Conservation (phyloP, 176 grass and related monocot genomes). For the Ensete ventricosum region DNA sequence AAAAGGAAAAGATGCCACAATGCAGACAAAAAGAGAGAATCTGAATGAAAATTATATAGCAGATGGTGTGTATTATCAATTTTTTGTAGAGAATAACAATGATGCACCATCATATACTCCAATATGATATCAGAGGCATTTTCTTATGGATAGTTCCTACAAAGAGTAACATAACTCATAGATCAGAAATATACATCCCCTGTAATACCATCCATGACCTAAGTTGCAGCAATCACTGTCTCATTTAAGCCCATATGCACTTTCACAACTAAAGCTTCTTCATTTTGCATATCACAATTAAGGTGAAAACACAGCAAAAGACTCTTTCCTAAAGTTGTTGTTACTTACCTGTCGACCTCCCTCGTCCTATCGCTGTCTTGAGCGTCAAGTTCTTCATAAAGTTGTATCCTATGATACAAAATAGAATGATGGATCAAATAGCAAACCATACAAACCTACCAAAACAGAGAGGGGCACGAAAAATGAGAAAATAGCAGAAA, state of each 20-base stretch:
- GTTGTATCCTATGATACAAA: conserved; percentile 43
- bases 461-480: neutral
- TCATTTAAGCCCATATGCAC: no score
- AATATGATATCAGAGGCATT: no score
- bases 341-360: conserved; percentile 48
- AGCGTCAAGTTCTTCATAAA: conserved; percentile 68
- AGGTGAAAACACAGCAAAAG: neutral
- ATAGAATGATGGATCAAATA: neutral
- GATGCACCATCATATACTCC: no score
- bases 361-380: conserved; percentile 45
- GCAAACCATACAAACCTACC: neutral
- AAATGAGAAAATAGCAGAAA: neutral
- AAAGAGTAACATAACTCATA: neutral
- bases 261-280: neutral
- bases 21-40: no score
- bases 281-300: no score
- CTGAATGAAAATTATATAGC: no score
- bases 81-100: no score
- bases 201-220: no score
- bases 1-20: no score
- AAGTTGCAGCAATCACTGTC: no score
- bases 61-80: no score
- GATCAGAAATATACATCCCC: neutral
- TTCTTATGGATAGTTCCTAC: no score
- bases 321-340: neutral